Base-by-base conservation (phyloP, 179 eudicot species). In the Dionaea muscipula region DNA sequence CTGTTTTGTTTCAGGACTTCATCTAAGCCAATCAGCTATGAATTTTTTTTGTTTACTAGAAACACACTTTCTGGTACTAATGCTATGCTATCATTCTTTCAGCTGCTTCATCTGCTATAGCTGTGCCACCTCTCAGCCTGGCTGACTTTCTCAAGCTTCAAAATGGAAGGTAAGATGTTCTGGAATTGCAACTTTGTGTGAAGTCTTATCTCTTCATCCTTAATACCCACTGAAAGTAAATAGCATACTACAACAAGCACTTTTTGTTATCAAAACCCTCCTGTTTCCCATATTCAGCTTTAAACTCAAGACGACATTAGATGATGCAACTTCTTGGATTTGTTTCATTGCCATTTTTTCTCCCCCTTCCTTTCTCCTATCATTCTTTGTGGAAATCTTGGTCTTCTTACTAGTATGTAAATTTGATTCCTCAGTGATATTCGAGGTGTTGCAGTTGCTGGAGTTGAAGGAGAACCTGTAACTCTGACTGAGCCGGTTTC, bases 371-470 rank as follows among this genome's bases (percentile, higher is more conserved):
- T n/a, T n/a, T n/a, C n/a, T n/a, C n/a, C n/a, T n/a, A n/a, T n/a
- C n/a, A n/a, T n/a, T n/a, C n/a, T n/a, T n/a, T n/a, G n/a, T n/a
- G n/a, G n/a, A n/a, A n/a, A n/a, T n/a, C 5, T 31, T 31, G 35
- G 5, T 31, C 35, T 31, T 31, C 8, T 31, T 4, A 31, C 8
- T 31, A 4, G 10, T 31, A 31, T 4, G 35, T 31, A 4, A 31
- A 31, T 4, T 31, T 11, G 8, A 4, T 31, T 37, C 14, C 37
- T 41, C 76, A 93, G 99, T 72, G 99, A 93, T 63, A 93, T 93
- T 64, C 96, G 99, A 64, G 99, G 99, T 57, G 96, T 93, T 77
- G 99, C 99, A 39, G 78, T 93, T 62, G 85, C 69, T 72, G 99
- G 99, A 56, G 89, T 93, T 64, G 93, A 81, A 65, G 94, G 95